phyloP scores from a whole-genome alignment of 768 basidiomycete species.

The Xanthoconium stramineum region DNA sequence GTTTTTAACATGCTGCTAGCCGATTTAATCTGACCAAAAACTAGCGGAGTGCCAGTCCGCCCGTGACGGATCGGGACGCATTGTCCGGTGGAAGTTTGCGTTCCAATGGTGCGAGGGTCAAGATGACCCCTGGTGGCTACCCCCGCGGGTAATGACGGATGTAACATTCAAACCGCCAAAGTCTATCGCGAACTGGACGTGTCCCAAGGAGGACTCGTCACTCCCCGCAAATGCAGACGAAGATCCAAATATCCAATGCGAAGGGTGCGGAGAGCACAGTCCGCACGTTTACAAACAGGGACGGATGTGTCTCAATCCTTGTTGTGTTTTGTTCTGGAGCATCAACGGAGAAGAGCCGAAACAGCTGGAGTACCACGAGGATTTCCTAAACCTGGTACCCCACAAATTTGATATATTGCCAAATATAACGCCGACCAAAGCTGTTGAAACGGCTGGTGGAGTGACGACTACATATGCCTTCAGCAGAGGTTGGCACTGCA shows the following conservation, averaged over 20 bases:
- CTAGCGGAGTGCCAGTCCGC: slow-evolving; percentile 60
- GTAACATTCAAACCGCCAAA: background rate
- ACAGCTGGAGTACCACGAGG: slow-evolving; percentile 44
- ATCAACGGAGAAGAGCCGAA: slow-evolving; percentile 28
- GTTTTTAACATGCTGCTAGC: slow-evolving; percentile 1
- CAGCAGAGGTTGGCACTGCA: slow-evolving; percentile 69
- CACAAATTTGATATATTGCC: slow-evolving; percentile 31
- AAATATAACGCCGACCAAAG: slow-evolving; percentile 39
- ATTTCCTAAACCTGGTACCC: slow-evolving; percentile 43
- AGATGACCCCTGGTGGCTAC: slow-evolving; percentile 52
- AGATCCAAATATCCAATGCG: slow-evolving; percentile 33
- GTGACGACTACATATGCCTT: slow-evolving; percentile 54
- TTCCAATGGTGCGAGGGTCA: slow-evolving; percentile 83
- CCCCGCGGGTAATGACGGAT: background rate
- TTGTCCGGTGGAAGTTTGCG: slow-evolving; percentile 79
- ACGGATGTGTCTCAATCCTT: slow-evolving; percentile 64
- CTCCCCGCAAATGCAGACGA: background rate
- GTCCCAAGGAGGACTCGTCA: background rate
- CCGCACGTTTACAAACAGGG: slow-evolving; percentile 51
- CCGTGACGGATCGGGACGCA: slow-evolving; percentile 44
- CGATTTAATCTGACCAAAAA: slow-evolving; percentile 13
- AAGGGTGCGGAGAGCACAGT: slow-evolving; percentile 41
- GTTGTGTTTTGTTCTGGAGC: slow-evolving; percentile 57
- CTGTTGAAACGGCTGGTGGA: slow-evolving; percentile 25
- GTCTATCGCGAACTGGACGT: background rate